These are phyloP conservation scores for Colletotrichum theobromicola DNA, from an alignment of 2,329 filamentous ascomycete species.

Conservation along the genomic window DNA sequence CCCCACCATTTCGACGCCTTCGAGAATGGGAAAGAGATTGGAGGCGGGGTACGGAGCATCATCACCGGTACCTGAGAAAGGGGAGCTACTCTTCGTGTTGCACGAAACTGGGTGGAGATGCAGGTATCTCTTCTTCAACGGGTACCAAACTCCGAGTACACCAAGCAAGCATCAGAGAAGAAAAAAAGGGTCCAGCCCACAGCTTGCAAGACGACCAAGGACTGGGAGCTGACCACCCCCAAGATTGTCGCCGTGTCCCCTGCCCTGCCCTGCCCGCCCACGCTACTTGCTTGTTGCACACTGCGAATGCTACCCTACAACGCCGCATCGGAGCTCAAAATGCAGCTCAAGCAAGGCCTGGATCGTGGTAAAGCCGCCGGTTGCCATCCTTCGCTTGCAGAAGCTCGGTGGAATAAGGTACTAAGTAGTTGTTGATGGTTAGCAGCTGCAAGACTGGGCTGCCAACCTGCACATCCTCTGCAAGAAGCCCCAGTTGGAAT, in stretches of 20 bases:
- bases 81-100: neutral
- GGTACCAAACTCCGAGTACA: neutral
- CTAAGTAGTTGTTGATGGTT: neutral
- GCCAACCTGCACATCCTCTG: neutral
- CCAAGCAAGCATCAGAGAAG: neutral
- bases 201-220: neutral
- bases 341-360: neutral
- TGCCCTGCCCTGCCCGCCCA: too few relatives aligned
- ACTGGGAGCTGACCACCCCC: neutral
- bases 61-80: neutral
- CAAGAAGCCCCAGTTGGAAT: neutral
- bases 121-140: neutral
- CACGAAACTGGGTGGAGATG: neutral
- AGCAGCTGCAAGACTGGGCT: neutral
- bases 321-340: neutral
- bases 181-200: slow-evolving; percentile 9
- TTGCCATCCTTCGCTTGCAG: neutral
- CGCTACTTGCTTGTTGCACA: neutral
- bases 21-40: slow-evolving; percentile 19
- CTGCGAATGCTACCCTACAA: neutral
- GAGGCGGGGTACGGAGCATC: slow-evolving; percentile 11
- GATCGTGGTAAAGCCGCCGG: neutral
- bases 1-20: neutral
- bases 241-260: neutral
- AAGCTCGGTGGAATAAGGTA: neutral